phyloP scores from a whole-genome alignment of 2,329 filamentous ascomycete species.

The Claviceps digitariae region DNA sequence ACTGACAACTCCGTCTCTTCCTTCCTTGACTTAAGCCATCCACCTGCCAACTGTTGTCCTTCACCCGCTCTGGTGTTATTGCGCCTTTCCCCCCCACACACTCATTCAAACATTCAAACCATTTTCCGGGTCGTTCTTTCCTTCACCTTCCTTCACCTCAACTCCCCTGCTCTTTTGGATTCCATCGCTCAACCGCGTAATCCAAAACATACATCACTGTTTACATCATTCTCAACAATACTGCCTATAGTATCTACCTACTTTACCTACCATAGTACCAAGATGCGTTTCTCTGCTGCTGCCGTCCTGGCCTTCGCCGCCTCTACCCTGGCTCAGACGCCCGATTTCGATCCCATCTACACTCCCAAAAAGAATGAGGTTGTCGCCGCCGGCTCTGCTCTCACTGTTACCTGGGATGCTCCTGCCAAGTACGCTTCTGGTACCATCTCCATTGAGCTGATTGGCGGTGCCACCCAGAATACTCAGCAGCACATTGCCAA shows the following conservation, averaged over 20 bases:
- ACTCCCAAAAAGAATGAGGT: conserved; percentile 29
- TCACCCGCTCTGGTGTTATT: conserved; percentile 4
- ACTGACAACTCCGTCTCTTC: not conserved
- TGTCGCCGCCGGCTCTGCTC: conserved; percentile 34
- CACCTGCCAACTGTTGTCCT: conserved; percentile 10
- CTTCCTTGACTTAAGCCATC: conserved; percentile 4
- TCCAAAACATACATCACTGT: not conserved
- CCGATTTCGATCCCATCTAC: conserved; percentile 42
- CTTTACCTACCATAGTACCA: conserved; percentile 22
- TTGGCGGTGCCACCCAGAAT: conserved; percentile 34
- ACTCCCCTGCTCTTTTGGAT: not conserved
- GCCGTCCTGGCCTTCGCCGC: conserved; percentile 38
- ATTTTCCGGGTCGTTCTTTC: conserved; percentile 5
- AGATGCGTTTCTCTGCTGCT: conserved; percentile 41
- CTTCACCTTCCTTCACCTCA: not conserved
- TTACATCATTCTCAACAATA: not conserved
- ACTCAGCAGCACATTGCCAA: conserved; percentile 27
- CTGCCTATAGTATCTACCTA: not conserved
- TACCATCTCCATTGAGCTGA: conserved; percentile 37
- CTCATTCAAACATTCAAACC: conserved; percentile 12
- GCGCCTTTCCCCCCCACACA: conserved; percentile 19
- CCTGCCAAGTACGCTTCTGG: conserved; percentile 26
- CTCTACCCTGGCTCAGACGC: conserved; percentile 37
- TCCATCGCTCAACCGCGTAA: not conserved
- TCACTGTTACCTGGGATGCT: conserved; percentile 37